Percentiles rank a stretch among this genome's conserved stretches.
Evolutionary conservation across 106 monocot genomes (phyloP).

Genomic region (Narthecium ossifragum): DNA sequence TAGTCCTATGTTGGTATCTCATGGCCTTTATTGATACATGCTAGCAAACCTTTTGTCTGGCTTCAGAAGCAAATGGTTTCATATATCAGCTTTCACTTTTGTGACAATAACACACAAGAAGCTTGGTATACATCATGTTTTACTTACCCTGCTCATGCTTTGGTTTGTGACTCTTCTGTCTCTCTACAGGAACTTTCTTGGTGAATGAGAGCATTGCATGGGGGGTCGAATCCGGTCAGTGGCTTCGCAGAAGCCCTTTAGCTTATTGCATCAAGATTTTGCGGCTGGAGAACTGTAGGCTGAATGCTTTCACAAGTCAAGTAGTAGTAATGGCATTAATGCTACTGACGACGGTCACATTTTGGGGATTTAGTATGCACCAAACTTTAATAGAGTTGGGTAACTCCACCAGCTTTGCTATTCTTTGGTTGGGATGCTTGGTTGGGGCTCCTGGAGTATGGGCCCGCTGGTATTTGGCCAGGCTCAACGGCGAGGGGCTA

Average conservation of each 20-base stretch:
- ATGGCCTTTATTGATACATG: too few species aligned
- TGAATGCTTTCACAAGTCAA: conserved; percentile 32
- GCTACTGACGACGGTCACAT: conserved; percentile 17
- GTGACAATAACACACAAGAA: too few species aligned
- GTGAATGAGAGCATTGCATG: conserved; percentile 56
- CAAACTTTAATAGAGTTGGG: conserved; percentile 25
- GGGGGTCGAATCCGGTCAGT: conserved; percentile 55
- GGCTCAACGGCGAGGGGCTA: conserved; percentile 72
- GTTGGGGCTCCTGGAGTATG: conserved; percentile 79
- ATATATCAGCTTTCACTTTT: too few species aligned
- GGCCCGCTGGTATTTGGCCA: conserved; percentile 78
- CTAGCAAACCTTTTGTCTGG: too few species aligned
- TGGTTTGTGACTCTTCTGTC: neutral
- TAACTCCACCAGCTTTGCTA: conserved; percentile 18
- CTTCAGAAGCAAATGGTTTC: too few species aligned
- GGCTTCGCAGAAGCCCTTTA: conserved; percentile 24
- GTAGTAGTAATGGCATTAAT: conserved; percentile 19
- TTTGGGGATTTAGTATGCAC: conserved; percentile 52
- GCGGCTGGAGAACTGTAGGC: conserved; percentile 21
- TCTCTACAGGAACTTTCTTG: conserved; percentile 55
- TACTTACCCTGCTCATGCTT: too few species aligned
- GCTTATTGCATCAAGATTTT: conserved; percentile 9
- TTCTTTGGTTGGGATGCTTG: conserved; percentile 77
- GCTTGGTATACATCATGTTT: too few species aligned
- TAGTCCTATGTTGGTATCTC: too few species aligned